Base-by-base conservation (phyloP, 2,329 filamentous ascomycete species). In the Dothideomycetes sp. region DNA sequence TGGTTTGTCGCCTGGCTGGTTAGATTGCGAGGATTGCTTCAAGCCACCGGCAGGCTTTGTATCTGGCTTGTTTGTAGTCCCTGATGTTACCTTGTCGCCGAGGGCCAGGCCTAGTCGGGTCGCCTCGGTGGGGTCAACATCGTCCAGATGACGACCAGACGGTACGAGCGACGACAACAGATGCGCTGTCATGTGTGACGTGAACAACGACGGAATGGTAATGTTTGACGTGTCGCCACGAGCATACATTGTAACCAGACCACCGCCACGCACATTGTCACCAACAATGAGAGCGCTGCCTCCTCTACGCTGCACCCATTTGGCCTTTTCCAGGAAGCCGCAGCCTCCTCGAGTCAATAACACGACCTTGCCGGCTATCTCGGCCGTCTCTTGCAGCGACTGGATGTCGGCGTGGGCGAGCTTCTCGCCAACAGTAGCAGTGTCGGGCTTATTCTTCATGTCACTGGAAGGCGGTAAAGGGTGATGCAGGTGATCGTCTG, bases 241-340 rank as follows among this genome's bases (percentile, higher is more conserved):
- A n/a, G 91, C 91, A 59, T 94, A 96, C 91, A 98, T 98, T 51
- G 93, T 91, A 37, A 96, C 84, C 45, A 98, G 66, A 27, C 83
- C 83, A 3, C 87, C 88, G 33, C 89, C 89, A 45, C 84, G 83
- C 42, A 84, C 81, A 58, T 95, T 84, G 59, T 98, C 91, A 18
- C 91, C 91, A 3, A 98, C 88, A 48, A 98, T 93, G 44, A 98
- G 69, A 27, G 85, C 91, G 44, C 87, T 73, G 15, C 83, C 91
- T 17, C 91, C 91, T 54, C 91, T 77, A 45, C 87, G 75, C 59
- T 98, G 91, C 10, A 84, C 86, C 91, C 91, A 98, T 66, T 93
- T 89, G 47, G 91, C 86, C 62, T 98, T 98, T 57, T 96, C 89
- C 44, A 95, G 63, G 58, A 98, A 98, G 4, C 91, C 91, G 60